Conservation (phyloP, 176 grass and related monocot species). For the Oryza glumipatula region DNA sequence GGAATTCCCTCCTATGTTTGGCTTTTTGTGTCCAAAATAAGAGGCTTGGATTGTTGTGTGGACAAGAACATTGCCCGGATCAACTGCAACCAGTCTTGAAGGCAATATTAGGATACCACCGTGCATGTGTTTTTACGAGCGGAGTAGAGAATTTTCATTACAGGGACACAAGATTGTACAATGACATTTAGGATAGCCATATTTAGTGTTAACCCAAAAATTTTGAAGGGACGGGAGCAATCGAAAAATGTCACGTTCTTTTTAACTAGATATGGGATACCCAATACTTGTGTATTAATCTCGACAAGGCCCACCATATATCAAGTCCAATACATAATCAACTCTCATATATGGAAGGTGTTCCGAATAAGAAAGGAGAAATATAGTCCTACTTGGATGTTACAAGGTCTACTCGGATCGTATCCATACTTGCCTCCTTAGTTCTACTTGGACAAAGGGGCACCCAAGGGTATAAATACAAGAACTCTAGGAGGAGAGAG, state of each 20-base stretch:
- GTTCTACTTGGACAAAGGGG: no score
- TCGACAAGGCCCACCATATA: no score
- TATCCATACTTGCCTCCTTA: no score
- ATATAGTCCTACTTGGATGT: no score
- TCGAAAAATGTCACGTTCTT: not conserved
- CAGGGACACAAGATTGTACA: not conserved
- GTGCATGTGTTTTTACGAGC: not conserved
- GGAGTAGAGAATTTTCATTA: not conserved
- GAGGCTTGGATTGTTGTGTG: not conserved
- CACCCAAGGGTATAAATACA: no score
- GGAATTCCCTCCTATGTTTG: conserved; percentile 21
- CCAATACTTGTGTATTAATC: no score
- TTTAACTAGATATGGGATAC: not conserved
- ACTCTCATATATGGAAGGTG: no score
- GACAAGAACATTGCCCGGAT: conserved; percentile 29
- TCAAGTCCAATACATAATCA: no score
- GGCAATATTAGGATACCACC: not conserved
- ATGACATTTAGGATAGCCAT: not conserved
- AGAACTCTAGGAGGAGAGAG: no score
- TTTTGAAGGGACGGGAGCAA: not conserved
- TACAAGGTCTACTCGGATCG: no score
- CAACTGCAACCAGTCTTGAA: not conserved
- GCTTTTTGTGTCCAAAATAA: not conserved
- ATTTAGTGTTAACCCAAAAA: not conserved
- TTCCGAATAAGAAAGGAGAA: no score